phyloP scores from a whole-genome alignment of 2,329 filamentous ascomycete genomes.

The Pyrenophora seminiperda region DNA sequence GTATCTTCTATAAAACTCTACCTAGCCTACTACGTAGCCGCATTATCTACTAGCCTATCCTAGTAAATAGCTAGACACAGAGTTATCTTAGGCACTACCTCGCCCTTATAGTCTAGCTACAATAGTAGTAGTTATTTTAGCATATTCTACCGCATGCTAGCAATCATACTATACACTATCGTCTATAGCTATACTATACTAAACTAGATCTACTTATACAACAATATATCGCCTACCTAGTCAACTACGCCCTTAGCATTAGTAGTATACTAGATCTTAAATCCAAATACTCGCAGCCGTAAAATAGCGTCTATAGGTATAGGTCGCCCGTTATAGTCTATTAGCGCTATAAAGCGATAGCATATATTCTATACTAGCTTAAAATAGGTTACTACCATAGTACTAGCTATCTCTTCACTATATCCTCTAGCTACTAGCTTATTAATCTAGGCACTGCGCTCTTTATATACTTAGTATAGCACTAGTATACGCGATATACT shows the following conservation, averaged over 20 bases:
- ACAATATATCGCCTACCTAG: not conserved
- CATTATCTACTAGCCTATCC: not conserved
- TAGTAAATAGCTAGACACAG: not conserved
- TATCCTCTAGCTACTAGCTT: conserved; percentile 1
- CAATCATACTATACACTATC: not conserved
- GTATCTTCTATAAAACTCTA: not conserved
- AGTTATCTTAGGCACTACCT: not conserved
- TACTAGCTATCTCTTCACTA: not conserved
- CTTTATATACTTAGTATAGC: conserved; percentile 2
- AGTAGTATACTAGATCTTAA: conserved; percentile 20
- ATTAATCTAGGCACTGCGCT: not conserved
- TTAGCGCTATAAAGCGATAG: conserved; percentile 9
- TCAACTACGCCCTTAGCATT: conserved; percentile 3
- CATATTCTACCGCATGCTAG: not conserved
- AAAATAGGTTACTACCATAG: conserved; percentile 3
- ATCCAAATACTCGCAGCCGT: conserved; percentile 14
- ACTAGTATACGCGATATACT: conserved; percentile 10
- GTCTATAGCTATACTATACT: not conserved
- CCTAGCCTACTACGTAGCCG: not conserved
- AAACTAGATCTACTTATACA: not conserved
- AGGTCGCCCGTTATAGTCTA: not conserved
- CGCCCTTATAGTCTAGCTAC: not conserved
- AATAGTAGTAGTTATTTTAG: not conserved
- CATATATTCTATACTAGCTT: conserved; percentile 4
- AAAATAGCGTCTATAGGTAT: conserved; percentile 9